Conservation (phyloP, 2,329 filamentous ascomycete species). For the Rhexocercosporidium sp. region DNA sequence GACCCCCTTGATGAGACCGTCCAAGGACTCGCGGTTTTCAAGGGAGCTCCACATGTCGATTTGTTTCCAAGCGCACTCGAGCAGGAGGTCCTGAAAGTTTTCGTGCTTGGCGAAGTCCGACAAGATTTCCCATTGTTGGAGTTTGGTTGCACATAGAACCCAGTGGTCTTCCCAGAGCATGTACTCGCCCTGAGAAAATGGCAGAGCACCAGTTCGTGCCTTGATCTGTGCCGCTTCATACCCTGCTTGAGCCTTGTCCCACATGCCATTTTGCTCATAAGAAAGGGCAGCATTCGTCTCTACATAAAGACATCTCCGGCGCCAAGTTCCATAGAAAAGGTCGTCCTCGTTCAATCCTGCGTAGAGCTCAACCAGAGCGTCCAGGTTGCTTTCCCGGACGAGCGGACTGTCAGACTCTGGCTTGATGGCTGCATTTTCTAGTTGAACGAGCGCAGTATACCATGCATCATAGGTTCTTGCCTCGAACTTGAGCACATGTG, state of each 20-base stretch:
- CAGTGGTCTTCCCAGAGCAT: conserved; percentile 99
- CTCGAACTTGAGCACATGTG: conserved; percentile 94
- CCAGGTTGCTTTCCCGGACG: conserved; percentile 91
- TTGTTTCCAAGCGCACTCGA: conserved; percentile 95
- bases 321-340: conserved; percentile 96
- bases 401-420: conserved; percentile 79
- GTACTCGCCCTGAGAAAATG: conserved; percentile 95
- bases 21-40: conserved; percentile 86
- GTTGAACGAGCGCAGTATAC: conserved; percentile 91
- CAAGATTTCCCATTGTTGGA: conserved; percentile 98
- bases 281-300: conserved; percentile 97
- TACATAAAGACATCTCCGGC: conserved; percentile 91
- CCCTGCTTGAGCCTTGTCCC: conserved; percentile 97
- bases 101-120: conserved; percentile 99
- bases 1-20: conserved; percentile 93
- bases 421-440: conserved; percentile 86
- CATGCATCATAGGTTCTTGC: conserved; percentile 94
- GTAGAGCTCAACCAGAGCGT: conserved; percentile 94
- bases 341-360: conserved; percentile 92
- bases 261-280: conserved; percentile 98
- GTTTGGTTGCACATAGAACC: conserved; percentile 95
- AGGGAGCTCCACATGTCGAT: conserved; percentile 92
- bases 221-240: conserved; percentile 98
- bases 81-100: conserved; percentile 93
- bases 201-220: conserved; percentile 91